Base-by-base conservation (phyloP, 331 rosid genomes). In the Dryas integrifolia region DNA sequence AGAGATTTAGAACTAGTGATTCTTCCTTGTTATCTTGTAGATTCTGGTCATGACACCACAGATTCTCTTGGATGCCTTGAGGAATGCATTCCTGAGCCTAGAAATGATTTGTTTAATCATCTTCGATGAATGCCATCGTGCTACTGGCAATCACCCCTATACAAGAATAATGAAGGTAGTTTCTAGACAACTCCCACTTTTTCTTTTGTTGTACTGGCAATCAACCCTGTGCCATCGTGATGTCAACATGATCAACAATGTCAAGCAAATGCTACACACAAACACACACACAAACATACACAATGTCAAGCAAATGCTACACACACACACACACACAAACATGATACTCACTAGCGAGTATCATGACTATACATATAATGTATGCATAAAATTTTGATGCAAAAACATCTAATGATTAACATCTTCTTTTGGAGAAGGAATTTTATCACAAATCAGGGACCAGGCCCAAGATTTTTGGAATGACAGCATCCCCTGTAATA, bases 31-130 rank as follows among this genome's bases (percentile, higher is more conserved):
- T 76, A 52, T 81, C 44, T 65, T 79, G 62, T 58, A 93, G 98
- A 89, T 89, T 67, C 70, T 94, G 74, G 92, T 91, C 58, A 91
- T 94, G 98, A 89, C 98, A 78, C 98, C 98, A 46, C 96, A 89
- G 74, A 85, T 91, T 82, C 97, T 94, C 68, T 82, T 85, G 81
- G 91, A 94, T 84, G 97, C 86, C 67, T 72, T 91, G 69, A 84
- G 92, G 84, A 94, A 87, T 81, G 96, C 95, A 67, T 91, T 84
- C 73, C 21, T 94, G 72, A 85, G 78, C 8, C 52, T 91, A 69
- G 97, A 87, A 74, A 64, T 65, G 40, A 81, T 85, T 60, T 80
- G 90, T 81, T 86, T 94, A 80, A 65, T 94, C 78, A 74, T 94
- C 52, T 72, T 94, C 26, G 98, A 94, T 61, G 96, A 94, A 76